These are phyloP conservation scores for Pilasporangium apinafurcum DNA, from an alignment of 352 stramenopile genomes.

Conservation along the genomic window DNA sequence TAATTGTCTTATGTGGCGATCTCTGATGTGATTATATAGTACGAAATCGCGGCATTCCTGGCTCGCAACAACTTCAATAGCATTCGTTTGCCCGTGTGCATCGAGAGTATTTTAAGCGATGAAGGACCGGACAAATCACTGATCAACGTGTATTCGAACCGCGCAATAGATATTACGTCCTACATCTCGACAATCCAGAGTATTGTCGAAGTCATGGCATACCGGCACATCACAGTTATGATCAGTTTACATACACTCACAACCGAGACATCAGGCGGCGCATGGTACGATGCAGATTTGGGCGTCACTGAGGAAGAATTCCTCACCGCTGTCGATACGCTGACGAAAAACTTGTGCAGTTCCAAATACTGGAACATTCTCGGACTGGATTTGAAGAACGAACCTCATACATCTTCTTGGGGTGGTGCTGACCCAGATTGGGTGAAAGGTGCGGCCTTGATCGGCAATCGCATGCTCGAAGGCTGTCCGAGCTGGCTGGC, in stretches of 20 bases:
- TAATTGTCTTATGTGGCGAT: neutral
- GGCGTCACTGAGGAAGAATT: slow-evolving; percentile 18
- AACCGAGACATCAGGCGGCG: slow-evolving; percentile 14
- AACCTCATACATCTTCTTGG: slow-evolving; percentile 9
- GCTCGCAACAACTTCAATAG: slow-evolving; percentile 33
- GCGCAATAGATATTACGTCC: slow-evolving; percentile 17
- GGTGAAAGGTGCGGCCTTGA: too few species aligned
- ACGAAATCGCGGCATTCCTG: slow-evolving; percentile 28
- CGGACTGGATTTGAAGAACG: slow-evolving; percentile 17
- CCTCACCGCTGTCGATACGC: slow-evolving; percentile 22
- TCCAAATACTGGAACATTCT: slow-evolving; percentile 28
- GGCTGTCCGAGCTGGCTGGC: slow-evolving; percentile 12
- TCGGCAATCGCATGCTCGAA: slow-evolving; percentile 12
- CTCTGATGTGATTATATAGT: too few species aligned
- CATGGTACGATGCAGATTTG: slow-evolving; percentile 49
- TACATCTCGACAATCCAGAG: slow-evolving; percentile 28
- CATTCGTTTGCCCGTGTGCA: slow-evolving; percentile 25
- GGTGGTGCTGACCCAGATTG: slow-evolving; percentile 4
- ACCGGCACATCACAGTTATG: slow-evolving; percentile 26
- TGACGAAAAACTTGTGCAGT: slow-evolving; percentile 22
- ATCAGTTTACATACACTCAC: slow-evolving; percentile 37
- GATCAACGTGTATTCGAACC: slow-evolving; percentile 25
- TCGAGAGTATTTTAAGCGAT: slow-evolving; percentile 21
- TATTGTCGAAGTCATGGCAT: slow-evolving; percentile 24
- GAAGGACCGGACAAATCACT: slow-evolving; percentile 14